These are phyloP conservation scores for Fusarium sp. DNA, from an alignment of 2,329 filamentous ascomycete genomes.

Conservation along the genomic window DNA sequence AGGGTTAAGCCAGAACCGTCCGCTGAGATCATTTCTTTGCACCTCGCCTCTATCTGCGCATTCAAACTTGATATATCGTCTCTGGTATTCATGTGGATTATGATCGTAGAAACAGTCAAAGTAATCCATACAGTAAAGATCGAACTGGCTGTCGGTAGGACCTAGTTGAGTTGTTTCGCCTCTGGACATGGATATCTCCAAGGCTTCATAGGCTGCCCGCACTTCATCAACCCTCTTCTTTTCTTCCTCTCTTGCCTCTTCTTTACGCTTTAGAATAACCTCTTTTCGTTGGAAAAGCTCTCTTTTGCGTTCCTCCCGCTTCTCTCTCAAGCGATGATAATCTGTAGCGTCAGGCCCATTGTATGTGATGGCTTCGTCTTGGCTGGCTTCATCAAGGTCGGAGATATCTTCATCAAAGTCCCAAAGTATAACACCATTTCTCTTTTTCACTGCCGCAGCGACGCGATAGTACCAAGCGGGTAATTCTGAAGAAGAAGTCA, in stretches of 20 bases:
- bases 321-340: not conserved
- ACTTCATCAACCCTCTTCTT: not conserved
- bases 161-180: not conserved
- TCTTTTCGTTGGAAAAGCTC: not conserved
- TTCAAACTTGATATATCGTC: not conserved
- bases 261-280: not conserved
- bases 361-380: not conserved
- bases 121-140: slow-evolving; percentile 7
- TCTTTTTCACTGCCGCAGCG: not conserved
- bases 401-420: slow-evolving; percentile 4
- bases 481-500: not conserved
- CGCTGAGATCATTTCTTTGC: not conserved
- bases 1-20: not conserved
- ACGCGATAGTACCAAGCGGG: not conserved
- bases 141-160: not conserved
- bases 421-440: not conserved
- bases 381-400: not conserved
- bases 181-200: not conserved
- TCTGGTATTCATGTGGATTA: not conserved
- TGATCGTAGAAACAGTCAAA: not conserved
- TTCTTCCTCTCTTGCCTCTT: not conserved
- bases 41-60: not conserved
- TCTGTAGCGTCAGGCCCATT: not conserved
- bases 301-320: not conserved
- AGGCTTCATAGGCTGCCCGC: not conserved